Base-by-base conservation (phyloP, 1,284 basidiomycete genomes). In the Cryptococcus sp. region DNA sequence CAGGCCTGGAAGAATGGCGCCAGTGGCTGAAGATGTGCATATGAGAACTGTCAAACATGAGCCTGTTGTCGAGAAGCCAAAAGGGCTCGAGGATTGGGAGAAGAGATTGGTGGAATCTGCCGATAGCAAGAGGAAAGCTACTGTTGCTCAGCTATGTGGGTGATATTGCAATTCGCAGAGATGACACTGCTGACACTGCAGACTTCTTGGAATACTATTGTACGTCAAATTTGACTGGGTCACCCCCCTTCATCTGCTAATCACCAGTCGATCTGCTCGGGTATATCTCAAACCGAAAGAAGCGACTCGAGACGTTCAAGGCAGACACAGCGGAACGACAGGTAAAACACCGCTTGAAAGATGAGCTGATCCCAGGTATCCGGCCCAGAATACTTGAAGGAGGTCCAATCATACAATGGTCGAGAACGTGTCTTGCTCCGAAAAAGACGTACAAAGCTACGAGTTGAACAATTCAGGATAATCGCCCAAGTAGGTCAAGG, bases 401-500 rank as follows among this genome's bases (percentile, higher is more conserved):
- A 96, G 71, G 87, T 89, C 77, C 87, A 85, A 64, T 91, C 88
- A 0, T 96, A 97, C 75, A 87, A 85, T 61, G 91, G 91, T 1
- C 82, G 91, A 36, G 92, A 97, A 75, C 86, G 92, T 31, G 91
- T 92, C 2, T 70, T 94, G 2, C 80, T 97, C n/a, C 81, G 92
- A 49, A 86, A 88, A 61, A 82, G 92, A 19, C 81, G 91, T 41
- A 85, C 88, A 18, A 93, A 94, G 74, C 79, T 94, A 48, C 82
- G 84, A 56, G 83, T 96, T 36, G 87, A 96, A 54, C 86, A 92
- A 69, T 96, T 94, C 73, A 74, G 93, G 66, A 94, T 96, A 72
- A 92, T 97, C 61, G 90, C 91, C 1, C 93, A 97, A 64, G 90
- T 97, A 46, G 92, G 93, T 2, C 93, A 97, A 77, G 93, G 92